Conservation (phyloP, 2,329 filamentous ascomycete species). For the Nemania diffusa region DNA sequence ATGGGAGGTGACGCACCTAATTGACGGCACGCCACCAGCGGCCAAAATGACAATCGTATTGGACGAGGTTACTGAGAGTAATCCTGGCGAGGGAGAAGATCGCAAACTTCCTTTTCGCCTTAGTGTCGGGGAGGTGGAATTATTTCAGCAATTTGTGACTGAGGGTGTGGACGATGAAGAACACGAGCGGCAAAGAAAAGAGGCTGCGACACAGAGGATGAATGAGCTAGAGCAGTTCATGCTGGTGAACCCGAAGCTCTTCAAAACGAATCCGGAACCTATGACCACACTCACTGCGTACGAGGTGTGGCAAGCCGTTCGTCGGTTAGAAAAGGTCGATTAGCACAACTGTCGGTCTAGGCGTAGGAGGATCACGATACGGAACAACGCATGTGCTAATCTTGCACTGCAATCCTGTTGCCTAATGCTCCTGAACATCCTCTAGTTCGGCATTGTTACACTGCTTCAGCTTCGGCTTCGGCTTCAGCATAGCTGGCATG, state of each 20-base stretch:
- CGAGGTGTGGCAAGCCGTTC: slow-evolving; percentile 29
- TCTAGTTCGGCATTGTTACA: too few relatives aligned
- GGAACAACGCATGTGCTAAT: too few relatives aligned
- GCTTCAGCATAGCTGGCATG: too few relatives aligned
- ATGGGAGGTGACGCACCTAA: slow-evolving; percentile 33
- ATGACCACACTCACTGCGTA: slow-evolving; percentile 38
- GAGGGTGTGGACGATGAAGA: slow-evolving; percentile 27
- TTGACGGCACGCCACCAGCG: slow-evolving; percentile 18
- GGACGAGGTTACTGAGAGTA: slow-evolving; percentile 35
- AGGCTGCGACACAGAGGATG: slow-evolving; percentile 31
- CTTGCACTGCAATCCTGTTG: too few relatives aligned
- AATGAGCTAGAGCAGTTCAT: slow-evolving; percentile 36
- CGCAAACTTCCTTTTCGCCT: slow-evolving; percentile 30
- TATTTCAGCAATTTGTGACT: slow-evolving; percentile 34
- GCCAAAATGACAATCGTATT: slow-evolving; percentile 38
- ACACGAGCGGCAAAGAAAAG: slow-evolving; percentile 32
- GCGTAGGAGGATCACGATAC: neutral
- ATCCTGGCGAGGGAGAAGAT: neutral
- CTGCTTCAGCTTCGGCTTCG: too few relatives aligned
- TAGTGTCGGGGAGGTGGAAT: slow-evolving; percentile 37
- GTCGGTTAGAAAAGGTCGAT: neutral
- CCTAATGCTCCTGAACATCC: too few relatives aligned
- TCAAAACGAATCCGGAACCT: slow-evolving; percentile 30
- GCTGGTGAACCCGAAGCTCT: slow-evolving; percentile 28
- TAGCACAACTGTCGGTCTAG: neutral